Base-by-base conservation (phyloP, 1,284 basidiomycete species). In the Trichosporon sp. region DNA sequence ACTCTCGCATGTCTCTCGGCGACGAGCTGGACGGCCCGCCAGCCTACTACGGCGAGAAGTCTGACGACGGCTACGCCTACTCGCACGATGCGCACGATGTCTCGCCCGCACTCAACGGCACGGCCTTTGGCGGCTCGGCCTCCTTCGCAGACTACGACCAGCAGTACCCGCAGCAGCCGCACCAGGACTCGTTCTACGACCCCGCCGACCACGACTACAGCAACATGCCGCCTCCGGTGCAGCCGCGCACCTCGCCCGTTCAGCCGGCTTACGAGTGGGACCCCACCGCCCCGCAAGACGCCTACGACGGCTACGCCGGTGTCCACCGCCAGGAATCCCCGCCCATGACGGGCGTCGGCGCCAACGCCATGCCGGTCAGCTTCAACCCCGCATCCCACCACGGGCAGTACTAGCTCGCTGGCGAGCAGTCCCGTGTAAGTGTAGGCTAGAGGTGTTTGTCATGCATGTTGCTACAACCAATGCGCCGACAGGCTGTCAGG, bases 21-120 rank as follows among this genome's bases (percentile, higher is more conserved):
- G 21, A 79, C 73, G 71, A 79, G 74, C 72, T 78, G 77, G 21
- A 80, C 76, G 35, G 75, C 74, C 19, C 75, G 1, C 37, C 70
- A 19, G 59, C 37, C 14, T 63, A 63, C 59, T 63, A 63, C 59
- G 16, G 16, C 59, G 74, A 74, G 46, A 54, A 67, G 19, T 19
- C 63, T 35, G 65, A 70, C 54, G 70, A 70, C 19, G 35, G 40
- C 66, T 38, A 69, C 54, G 11, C 56, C 14, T 16, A 63, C 67
- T 59, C 74, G 79, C 35, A 78, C 78, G 76, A 79, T n/a, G 76
- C 77, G 54, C 74, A 76, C 63, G 69, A 75, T 64, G 76, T 79
- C 69, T 76, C 19, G 19, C 16, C 65, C 14, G 31, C 59, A 32
- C 59, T 63, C 32, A 63, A 63, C 59, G 59, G 59, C 59, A 63